phyloP scores from a whole-genome alignment of 2,329 filamentous ascomycete species.

The Botrytis sinoallii region DNA sequence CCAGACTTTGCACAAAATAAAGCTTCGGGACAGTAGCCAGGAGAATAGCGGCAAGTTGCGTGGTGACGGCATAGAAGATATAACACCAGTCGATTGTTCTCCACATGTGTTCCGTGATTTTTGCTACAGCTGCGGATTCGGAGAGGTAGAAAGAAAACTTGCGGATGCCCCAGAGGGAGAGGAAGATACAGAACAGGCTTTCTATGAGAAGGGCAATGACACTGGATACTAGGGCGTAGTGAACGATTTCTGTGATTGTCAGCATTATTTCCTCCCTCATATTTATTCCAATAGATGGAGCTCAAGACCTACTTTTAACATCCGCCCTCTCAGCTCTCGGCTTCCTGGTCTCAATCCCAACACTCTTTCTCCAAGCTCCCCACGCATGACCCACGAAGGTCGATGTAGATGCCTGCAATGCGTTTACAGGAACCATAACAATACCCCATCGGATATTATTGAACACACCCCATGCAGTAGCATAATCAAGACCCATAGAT shows the following conservation, averaged over 20 bases:
- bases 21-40: slow-evolving; percentile 60
- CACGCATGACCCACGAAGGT: slow-evolving; percentile 66
- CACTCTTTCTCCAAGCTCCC: slow-evolving; percentile 48
- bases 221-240: slow-evolving; percentile 53
- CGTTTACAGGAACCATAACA: slow-evolving; percentile 69
- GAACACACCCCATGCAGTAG: slow-evolving; percentile 72
- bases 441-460: slow-evolving; percentile 72
- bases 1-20: slow-evolving; percentile 66
- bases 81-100: slow-evolving; percentile 63
- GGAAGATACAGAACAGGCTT: slow-evolving; percentile 58
- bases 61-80: slow-evolving; percentile 64
- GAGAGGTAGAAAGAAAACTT: slow-evolving; percentile 63
- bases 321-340: slow-evolving; percentile 38
- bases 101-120: slow-evolving; percentile 60
- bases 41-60: slow-evolving; percentile 62
- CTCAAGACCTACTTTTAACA: slow-evolving; percentile 33
- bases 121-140: slow-evolving; percentile 53
- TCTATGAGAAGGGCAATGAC: slow-evolving; percentile 56
- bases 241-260: slow-evolving; percentile 41
- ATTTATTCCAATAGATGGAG: not conserved
- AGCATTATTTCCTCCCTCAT: not conserved
- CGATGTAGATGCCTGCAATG: slow-evolving; percentile 62
- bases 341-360: slow-evolving; percentile 35
- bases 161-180: slow-evolving; percentile 57
- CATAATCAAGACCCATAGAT: slow-evolving; percentile 59